Base-by-base conservation (phyloP, 768 basidiomycete genomes). In the Thelephora aurantiotincta region DNA sequence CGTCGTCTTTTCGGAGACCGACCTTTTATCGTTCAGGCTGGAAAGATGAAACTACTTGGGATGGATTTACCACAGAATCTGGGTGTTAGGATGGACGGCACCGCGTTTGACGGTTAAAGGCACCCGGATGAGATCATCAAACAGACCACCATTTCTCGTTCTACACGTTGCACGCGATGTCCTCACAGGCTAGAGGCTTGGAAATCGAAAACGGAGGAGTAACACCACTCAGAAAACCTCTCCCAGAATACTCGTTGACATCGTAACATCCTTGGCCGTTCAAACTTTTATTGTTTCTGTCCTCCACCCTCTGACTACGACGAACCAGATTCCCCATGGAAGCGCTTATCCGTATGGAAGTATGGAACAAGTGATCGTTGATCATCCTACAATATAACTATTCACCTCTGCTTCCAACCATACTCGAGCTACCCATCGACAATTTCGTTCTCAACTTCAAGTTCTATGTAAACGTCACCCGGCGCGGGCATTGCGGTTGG, bases 11-110 rank as follows among this genome's bases (percentile, higher is more conserved):
- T 47, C 41, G 26, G 6, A 11, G 23, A 35, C 42, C 7, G 3
- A n/a, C 13, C 11, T 38, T 3, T n/a, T 22, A 30, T n/a, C 22
- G n/a, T 33, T 22, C 50, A 87, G 82, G 80, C 77, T 42, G 78
- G 81, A 14, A 84, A 82, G 61, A 86, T 87, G 83, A 88, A 88
- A 58, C 66, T 79, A 26, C 62, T 91, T n/a, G 88, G 88, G 1
- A 85, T 91, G 82, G 86, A 90, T 14, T 70, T 91, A 47, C 86
- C 83, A 56, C 75, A 81, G 59, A 88, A 70, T 54, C 78, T 88
- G 72, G 88, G 88, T 37, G 86, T 91, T 37, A 69, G 88, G 45
- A 91, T 91, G 88, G 88, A 91, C 54, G 79, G 78, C 14, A 71
- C 69, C 6, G 60, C 69, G 64, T 75, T 81, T 53, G 78, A 80